Conservation (phyloP, 345 rosid species). For the Populus euphratica region DNA sequence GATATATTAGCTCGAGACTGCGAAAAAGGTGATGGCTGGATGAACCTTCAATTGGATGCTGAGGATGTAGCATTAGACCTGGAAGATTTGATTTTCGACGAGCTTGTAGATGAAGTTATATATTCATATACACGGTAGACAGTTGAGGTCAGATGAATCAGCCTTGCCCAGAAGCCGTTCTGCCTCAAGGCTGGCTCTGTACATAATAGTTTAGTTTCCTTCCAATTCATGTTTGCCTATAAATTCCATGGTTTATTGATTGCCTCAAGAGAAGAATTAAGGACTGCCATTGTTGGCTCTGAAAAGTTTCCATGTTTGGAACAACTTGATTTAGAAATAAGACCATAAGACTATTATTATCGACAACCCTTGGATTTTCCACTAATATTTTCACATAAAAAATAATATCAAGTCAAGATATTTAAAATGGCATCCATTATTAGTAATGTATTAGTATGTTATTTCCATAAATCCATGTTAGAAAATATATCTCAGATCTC, state of each 20-base stretch:
- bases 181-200: background rate
- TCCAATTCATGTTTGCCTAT: background rate
- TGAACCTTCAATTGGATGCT: constrained; percentile 47
- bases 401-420: too few relatives aligned
- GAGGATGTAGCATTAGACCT: constrained; percentile 66
- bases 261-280: background rate
- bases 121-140: background rate
- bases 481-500: too few relatives aligned
- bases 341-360: too few relatives aligned
- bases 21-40: constrained; percentile 57
- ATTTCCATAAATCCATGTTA: background rate
- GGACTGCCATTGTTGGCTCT: background rate
- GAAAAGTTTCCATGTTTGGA: background rate
- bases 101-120: constrained; percentile 49
- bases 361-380: background rate
- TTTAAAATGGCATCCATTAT: too few relatives aligned
- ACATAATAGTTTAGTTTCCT: background rate
- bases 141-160: background rate
- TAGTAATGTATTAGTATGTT: too few relatives aligned
- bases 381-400: background rate
- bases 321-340: background rate
- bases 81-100: constrained; percentile 65
- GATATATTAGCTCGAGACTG: constrained; percentile 60
- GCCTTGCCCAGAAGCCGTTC: background rate
- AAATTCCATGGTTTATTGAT: background rate